Percentiles rank a stretch among this genome's conserved stretches.
These are phyloP conservation scores for Russula emetica DNA, from an alignment of 768 basidiomycete genomes.

Conservation along the genomic window DNA sequence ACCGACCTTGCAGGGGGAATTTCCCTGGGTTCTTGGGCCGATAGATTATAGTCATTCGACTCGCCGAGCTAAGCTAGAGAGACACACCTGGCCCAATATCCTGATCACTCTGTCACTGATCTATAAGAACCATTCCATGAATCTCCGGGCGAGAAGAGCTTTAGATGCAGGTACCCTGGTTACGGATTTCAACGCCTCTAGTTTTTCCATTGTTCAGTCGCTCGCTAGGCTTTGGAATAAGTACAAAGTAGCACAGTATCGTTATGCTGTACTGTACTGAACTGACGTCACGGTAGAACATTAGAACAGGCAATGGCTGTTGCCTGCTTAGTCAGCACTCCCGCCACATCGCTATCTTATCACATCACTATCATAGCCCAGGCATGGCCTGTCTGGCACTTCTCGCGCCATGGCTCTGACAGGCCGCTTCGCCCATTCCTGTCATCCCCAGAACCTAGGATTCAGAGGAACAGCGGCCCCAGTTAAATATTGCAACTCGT, in stretches of 20 bases:
- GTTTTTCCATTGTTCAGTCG: constrained; percentile 42
- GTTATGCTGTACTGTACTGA: too few species aligned
- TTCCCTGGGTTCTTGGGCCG: constrained; percentile 72
- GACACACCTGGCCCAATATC: constrained; percentile 67
- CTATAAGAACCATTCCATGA: constrained; percentile 36
- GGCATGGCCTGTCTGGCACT: too few species aligned
- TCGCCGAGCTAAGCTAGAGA: background rate
- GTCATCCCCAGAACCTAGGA: too few species aligned
- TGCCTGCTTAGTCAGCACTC: too few species aligned
- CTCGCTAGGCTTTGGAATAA: background rate
- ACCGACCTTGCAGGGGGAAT: constrained; percentile 77
- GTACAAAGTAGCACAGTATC: background rate
- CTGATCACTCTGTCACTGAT: constrained; percentile 64
- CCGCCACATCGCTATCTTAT: too few species aligned
- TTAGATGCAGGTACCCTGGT: constrained; percentile 42
- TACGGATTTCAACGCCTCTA: constrained; percentile 50
- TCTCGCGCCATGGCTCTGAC: too few species aligned
- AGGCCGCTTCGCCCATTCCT: too few species aligned
- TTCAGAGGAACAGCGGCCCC: constrained; percentile 28
- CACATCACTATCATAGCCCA: too few species aligned
- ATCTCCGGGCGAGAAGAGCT: background rate
- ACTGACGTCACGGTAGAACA: too few species aligned
- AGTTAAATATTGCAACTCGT: constrained; percentile 33
- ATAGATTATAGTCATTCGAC: background rate
- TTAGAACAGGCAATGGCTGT: too few species aligned